Conservation (phyloP, 805 yeast species). For the Candida corydali region DNA sequence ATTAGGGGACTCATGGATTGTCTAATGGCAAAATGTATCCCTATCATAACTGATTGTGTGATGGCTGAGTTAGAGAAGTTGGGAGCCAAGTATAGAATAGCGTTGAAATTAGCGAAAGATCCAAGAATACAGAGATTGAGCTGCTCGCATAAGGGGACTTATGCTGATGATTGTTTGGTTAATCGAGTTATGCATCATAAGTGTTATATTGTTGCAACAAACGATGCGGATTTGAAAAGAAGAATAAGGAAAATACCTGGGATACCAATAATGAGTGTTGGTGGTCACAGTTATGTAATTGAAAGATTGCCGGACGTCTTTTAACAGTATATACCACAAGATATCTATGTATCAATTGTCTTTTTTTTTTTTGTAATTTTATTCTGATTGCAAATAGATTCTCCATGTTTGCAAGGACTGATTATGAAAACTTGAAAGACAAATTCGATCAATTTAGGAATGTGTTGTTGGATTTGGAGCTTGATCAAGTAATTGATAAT, state of each 20-base stretch:
- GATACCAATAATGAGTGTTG: conserved; percentile 95
- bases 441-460: neutral
- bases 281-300: conserved; percentile 85
- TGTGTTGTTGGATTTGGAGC: conserved; percentile 1
- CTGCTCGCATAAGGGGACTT: conserved; percentile 92
- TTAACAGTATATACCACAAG: conserved; percentile 21
- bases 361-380: conserved; percentile 1
- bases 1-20: conserved; percentile 98
- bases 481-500: too few species aligned
- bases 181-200: conserved; percentile 93
- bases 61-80: conserved; percentile 96
- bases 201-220: conserved; percentile 95
- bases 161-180: conserved; percentile 97
- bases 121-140: conserved; percentile 84
- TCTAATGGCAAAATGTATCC: conserved; percentile 90
- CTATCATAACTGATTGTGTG: conserved; percentile 94
- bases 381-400: neutral
- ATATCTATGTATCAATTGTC: neutral
- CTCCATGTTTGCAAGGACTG: neutral
- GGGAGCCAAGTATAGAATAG: conserved; percentile 93
- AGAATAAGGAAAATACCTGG: conserved; percentile 96
- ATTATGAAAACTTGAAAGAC: neutral
- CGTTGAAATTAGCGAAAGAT: conserved; percentile 86
- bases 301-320: conserved; percentile 96
- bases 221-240: conserved; percentile 94